A percentile compares a stretch with the other conserved stretches of the same genome.
Conservation (phyloP, 2,329 filamentous ascomycete species). For the Mycocentrospora acerina region DNA sequence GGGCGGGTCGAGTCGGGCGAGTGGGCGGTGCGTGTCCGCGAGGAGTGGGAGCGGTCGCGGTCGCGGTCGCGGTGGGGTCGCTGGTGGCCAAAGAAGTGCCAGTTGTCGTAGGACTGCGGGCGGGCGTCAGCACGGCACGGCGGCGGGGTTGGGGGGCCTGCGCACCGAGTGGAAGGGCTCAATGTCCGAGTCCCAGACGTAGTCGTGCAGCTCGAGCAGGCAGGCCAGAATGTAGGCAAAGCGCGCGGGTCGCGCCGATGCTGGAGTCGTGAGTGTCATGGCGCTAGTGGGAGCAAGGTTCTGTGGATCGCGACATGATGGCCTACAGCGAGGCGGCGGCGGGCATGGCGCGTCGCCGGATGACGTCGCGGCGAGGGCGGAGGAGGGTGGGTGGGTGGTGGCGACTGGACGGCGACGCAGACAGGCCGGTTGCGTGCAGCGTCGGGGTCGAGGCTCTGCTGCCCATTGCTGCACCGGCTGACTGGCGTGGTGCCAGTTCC, state of each 20-base stretch:
- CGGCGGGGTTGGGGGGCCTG: neutral
- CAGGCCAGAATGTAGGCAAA: conserved; percentile 38
- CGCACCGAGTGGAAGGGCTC: conserved; percentile 51
- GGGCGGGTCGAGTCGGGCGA: conserved; percentile 36
- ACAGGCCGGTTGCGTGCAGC: too few species aligned
- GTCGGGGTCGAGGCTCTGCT: too few species aligned
- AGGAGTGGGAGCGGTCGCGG: conserved; percentile 23
- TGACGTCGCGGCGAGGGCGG: conserved; percentile 6
- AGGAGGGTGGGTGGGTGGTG: too few species aligned
- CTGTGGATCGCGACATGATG: neutral
- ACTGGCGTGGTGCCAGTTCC: too few species aligned
- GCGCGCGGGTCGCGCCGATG: conserved; percentile 20
- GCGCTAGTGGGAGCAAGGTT: conserved; percentile 11
- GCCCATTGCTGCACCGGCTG: too few species aligned
- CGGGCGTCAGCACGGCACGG: conserved; percentile 15
- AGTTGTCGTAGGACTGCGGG: conserved; percentile 77
- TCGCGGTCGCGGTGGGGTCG: conserved; percentile 21
- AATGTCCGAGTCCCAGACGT: conserved; percentile 44
- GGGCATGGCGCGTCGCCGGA: conserved; percentile 7
- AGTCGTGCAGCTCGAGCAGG: conserved; percentile 42
- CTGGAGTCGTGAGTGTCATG: conserved; percentile 18
- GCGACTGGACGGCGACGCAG: too few species aligned
- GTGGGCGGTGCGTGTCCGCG: conserved; percentile 27
- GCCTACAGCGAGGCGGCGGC: conserved; percentile 1
- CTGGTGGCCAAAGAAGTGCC: conserved; percentile 57